Base-by-base conservation (phyloP, 1,284 basidiomycete species). In the Grifola frondosa region DNA sequence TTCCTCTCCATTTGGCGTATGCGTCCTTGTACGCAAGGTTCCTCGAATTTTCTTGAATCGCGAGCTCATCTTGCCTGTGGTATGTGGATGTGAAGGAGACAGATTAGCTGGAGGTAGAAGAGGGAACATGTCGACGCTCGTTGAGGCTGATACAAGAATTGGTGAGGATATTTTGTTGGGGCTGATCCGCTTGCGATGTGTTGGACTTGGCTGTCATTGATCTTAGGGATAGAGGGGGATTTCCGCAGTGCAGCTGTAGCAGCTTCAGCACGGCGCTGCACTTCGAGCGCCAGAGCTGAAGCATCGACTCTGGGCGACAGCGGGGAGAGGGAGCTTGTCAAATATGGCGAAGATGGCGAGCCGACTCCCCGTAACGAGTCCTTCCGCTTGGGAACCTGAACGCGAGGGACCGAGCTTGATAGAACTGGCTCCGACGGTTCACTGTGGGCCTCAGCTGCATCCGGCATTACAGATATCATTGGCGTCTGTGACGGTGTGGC, bases 151-250 rank as follows among this genome's bases (percentile, higher is more conserved):
- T 4, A 91, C 71, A 12, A 90, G 70, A 16, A 70, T 79, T 5
- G 88, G 88, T 21, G 74, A 80, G 4, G 85, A 88, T 46, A 91
- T 91, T 60, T 87, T 80, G 50, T 76, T 77, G 16, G 80, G 74
- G 57, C 75, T 79, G 52, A 91, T 78, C 35, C 78, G 78, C 62
- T 77, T 85, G 43, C 81, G 74, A 32, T 71, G 62, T 23, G 75
- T 61, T 7, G 60, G 16, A 57, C 56, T 5, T 44, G 34, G 7
- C 40, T 48, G 8, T 77, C 73, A 8, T 66, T 50, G 35, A 78
- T 62, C 54, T 76, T 78, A 24, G 71, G 63, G 34, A 69, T 70
- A 15, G 78, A 74, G n/a, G 80, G 72, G 3, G 68, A 69, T 56
- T 79, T 84, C 54, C 78, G 78, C 40, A 90, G 68, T 9, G 81